Evolutionary conservation across 352 stramenopile genomes (phyloP), one percentile per base, ranked within the genome.

Genomic region (Globisporangium splendens): DNA sequence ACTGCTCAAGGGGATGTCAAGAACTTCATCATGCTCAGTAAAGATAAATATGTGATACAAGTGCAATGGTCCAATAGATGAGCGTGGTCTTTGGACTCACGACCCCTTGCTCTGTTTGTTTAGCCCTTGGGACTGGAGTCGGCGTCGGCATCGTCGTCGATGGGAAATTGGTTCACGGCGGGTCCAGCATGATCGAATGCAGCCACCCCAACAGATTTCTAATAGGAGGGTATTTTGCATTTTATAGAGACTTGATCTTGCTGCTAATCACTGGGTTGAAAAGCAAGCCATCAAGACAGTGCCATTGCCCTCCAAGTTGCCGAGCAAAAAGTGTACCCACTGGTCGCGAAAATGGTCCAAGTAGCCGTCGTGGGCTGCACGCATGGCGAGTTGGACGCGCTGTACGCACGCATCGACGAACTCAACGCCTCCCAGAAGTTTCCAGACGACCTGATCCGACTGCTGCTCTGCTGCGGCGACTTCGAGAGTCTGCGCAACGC

Each of bases 381-480:
- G 62, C 96, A 99, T 71, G 96, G 96, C 24, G 85, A 97, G 59
- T 72, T 99, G 7, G 91, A 98, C 64, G 72, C 64, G 1, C 96
- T 98, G 46, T 99, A 98, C 66, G 77, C 78, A 8, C 75, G 77
- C 4, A 67, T 98, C 21, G 72, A 97, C 57, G 41, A 67, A 47
- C 35, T 79, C 41, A 77, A 77, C 46, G 63, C 63, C 21, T 46
- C 59, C n/a, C 31, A 54, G 17, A 74, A 84, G 8, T 1, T 18
- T 1, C n/a, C 42, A 8, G n/a, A 8, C 5, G 83, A 90, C 15
- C 49, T 51, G 12, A 83, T 98, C 31, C 88, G 98, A 54, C 48
- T 98, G 38, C 62, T 99, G 8, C 59, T 99, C 24, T 96, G 87
- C 61, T 98, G 95, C 63, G 96, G 96, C 15, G 96, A 99, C 77